These are phyloP conservation scores for Clavispora carvajalis DNA, from an alignment of 805 yeast species.

Conservation along the genomic window DNA sequence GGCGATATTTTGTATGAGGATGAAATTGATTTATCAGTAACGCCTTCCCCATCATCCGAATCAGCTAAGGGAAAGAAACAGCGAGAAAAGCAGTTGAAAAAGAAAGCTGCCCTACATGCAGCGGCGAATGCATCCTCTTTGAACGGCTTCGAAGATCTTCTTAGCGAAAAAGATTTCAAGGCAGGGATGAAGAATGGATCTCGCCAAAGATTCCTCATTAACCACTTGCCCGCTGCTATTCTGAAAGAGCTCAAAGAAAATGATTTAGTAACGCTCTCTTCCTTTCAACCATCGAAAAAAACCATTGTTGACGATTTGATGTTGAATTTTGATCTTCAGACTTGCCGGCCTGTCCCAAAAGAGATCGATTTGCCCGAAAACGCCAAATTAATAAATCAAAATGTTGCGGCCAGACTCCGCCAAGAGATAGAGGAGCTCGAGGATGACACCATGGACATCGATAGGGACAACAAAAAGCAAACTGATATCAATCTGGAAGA, in stretches of 20 bases:
- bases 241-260: constrained; percentile 11
- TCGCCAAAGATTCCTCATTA: constrained; percentile 12
- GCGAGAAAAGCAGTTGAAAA: constrained; percentile 10
- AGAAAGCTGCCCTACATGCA: constrained; percentile 8
- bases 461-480: not conserved
- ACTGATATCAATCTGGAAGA: not conserved
- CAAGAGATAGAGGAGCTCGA: constrained; percentile 5
- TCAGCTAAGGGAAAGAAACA: constrained; percentile 8
- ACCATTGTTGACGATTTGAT: constrained; percentile 14
- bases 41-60: not conserved
- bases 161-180: constrained; percentile 2
- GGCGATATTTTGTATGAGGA: constrained; percentile 15
- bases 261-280: constrained; percentile 7
- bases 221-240: constrained; percentile 13
- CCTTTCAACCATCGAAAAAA: constrained; percentile 16
- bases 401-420: constrained; percentile 5
- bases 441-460: constrained; percentile 1
- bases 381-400: constrained; percentile 8
- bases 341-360: constrained; percentile 10
- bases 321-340: constrained; percentile 14
- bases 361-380: constrained; percentile 10
- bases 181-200: constrained; percentile 7
- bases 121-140: constrained; percentile 1
- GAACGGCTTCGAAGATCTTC: not conserved
- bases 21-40: constrained; percentile 4